Conservation (phyloP, 495 filamentous ascomycete genomes). For the Daldinia vernicosa region DNA sequence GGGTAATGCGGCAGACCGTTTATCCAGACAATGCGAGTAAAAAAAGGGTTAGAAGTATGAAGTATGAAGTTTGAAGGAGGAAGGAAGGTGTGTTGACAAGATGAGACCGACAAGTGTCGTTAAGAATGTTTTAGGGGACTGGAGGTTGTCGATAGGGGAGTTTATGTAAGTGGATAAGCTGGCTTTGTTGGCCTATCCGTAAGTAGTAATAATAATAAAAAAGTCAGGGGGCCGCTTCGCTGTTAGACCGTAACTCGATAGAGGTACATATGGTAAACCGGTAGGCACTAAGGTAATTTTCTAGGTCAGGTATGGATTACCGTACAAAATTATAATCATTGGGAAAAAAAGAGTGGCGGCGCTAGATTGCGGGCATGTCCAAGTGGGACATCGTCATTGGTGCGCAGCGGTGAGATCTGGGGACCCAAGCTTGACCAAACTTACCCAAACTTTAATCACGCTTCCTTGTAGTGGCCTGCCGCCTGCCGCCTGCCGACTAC, state of each 20-base stretch:
- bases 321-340: slow-evolving; percentile 14
- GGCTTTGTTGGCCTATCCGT: slow-evolving; percentile 25
- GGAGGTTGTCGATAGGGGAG: slow-evolving; percentile 19
- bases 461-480: slow-evolving; percentile 1
- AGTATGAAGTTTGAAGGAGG: not conserved
- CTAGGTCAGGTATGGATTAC: slow-evolving; percentile 5
- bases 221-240: slow-evolving; percentile 21
- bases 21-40: slow-evolving; percentile 12
- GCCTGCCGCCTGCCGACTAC: not conserved
- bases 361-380: slow-evolving; percentile 36
- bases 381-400: slow-evolving; percentile 41
- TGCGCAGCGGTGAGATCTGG: slow-evolving; percentile 44
- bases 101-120: slow-evolving; percentile 20
- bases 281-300: not conserved
- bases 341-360: slow-evolving; percentile 32
- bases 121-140: slow-evolving; percentile 21
- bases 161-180: slow-evolving; percentile 31
- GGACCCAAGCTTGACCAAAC: slow-evolving; percentile 7
- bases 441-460: slow-evolving; percentile 35
- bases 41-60: not conserved
- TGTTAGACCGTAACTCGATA: slow-evolving; percentile 29
- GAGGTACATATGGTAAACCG: slow-evolving; percentile 8
- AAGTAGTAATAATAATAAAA: slow-evolving; percentile 15
- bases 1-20: slow-evolving; percentile 12
- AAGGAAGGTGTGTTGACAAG: not conserved